Base-by-base conservation (phyloP, 129 eudicot genomes). In the Calendula officinalis region DNA sequence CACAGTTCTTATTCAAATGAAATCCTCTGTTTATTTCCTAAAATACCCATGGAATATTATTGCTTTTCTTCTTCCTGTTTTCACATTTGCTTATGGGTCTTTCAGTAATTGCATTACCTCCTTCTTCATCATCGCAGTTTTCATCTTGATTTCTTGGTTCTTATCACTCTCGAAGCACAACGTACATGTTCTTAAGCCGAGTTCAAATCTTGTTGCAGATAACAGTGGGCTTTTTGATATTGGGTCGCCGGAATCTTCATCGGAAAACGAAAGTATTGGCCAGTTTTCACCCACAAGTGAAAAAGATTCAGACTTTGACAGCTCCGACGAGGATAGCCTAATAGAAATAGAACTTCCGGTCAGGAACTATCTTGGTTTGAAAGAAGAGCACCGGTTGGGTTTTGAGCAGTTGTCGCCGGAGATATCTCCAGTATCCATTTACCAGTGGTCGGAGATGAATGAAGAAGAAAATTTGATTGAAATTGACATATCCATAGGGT, bases 381-480 rank as follows among this genome's bases (percentile, higher is more conserved):
- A 49, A 35, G 74, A 14, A 59, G 73, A 77, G 13, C 50, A 66
- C 12, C 72, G 64, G 73, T 48, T 56, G 7, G 13, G 60, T 47
- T 56, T 71, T 11, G 73, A 79, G 48, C 58, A 52, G 42, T 72
- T 65, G 33, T 60, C 5, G 34, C 66, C 66, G 66, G 66, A 38
- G 13, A 68, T 60, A n/a, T 70, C 70, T 8, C 49, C 69, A 35
- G 75, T 52, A 10, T 12, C 71, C 4, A 65, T 64, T 41, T 81
- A 75, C 62, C 34, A 55, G 74, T 49, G 61, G 68, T 32, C 61
- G 61, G 76, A 83, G 54, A 66, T 84, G 78, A 74, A 68, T 71
- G 96, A 88, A 49, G 95, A 87, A 64, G 97, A 89, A 9, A 86
- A 86, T 61, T 69, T 89, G 77, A 83, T 89, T 27, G 97, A 89